A percentile compares a stretch with the other conserved stretches of the same genome.
Conservation (phyloP, 2,329 filamentous ascomycete species). For the Cladosporium sp. region DNA sequence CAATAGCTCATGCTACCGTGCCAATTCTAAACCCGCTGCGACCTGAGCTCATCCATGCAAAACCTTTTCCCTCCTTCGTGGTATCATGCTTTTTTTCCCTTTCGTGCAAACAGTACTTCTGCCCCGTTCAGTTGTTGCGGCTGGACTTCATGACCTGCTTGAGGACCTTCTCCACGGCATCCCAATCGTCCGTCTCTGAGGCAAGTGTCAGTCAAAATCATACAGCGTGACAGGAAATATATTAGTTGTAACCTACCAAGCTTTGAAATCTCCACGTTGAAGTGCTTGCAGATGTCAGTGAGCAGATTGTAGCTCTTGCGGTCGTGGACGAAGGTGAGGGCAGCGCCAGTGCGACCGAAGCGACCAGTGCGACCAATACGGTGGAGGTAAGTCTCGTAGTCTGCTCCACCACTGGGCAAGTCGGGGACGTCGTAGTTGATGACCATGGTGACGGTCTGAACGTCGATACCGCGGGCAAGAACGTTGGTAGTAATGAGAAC, state of each 20-base stretch:
- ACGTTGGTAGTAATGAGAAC: constrained; percentile 98
- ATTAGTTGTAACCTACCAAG: constrained; percentile 46
- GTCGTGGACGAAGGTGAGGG: constrained; percentile 91
- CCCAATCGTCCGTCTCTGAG: constrained; percentile 80
- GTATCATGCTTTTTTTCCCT: neutral
- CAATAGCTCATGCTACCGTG: neutral
- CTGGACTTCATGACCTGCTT: constrained; percentile 73
- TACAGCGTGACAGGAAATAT: neutral
- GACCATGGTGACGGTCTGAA: constrained; percentile 91
- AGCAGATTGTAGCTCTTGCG: constrained; percentile 78
- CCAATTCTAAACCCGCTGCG: neutral
- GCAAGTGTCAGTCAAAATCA: neutral
- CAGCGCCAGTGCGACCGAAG: constrained; percentile 94
- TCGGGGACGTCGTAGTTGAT: constrained; percentile 80
- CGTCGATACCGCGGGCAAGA: constrained; percentile 89
- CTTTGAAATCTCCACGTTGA: constrained; percentile 76
- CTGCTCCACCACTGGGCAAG: constrained; percentile 66
- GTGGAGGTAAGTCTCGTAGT: constrained; percentile 95
- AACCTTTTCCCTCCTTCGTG: neutral
- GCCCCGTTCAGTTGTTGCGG: constrained; percentile 28
- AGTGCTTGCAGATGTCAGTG: constrained; percentile 75
- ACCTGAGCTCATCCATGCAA: neutral
- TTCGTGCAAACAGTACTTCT: neutral
- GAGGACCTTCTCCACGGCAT: constrained; percentile 79
- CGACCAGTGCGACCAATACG: constrained; percentile 95